phyloP scores from a whole-genome alignment of 192 early-diverging fungal species.

The Piromyces sp. region DNA sequence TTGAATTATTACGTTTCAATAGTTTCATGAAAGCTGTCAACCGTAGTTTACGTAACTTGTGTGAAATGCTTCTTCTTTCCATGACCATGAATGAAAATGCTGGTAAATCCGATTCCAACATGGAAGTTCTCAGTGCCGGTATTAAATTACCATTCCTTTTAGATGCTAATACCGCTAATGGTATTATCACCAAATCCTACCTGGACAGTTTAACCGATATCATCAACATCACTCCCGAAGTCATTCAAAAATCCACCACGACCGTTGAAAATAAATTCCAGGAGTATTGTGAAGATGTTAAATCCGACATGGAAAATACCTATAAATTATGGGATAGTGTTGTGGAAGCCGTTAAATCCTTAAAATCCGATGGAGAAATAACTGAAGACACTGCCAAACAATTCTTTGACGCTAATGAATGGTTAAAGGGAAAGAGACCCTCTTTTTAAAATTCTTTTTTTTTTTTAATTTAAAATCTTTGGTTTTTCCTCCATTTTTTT shows the following conservation, averaged over 20 bases:
- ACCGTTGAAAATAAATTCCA: not conserved
- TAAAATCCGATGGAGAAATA: not conserved
- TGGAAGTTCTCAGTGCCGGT: not conserved
- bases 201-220: not conserved
- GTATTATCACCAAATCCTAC: not conserved
- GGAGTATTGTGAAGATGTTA: not conserved
- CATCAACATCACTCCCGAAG: not conserved
- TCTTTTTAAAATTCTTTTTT: too few relatives aligned
- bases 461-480: too few relatives aligned
- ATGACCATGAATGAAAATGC: slow-evolving; percentile 27
- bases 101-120: not conserved
- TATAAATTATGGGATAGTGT: not conserved
- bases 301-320: not conserved
- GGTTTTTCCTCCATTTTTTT: too few relatives aligned
- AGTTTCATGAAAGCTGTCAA: slow-evolving; percentile 45
- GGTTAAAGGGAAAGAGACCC: not conserved
- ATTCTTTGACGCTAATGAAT: not conserved
- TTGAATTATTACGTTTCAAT: slow-evolving; percentile 56
- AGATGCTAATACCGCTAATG: not conserved
- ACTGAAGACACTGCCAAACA: not conserved
- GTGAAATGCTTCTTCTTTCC: slow-evolving; percentile 33
- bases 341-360: not conserved
- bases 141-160: not conserved
- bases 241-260: not conserved
- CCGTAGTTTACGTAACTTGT: slow-evolving; percentile 36